A percentile compares a stretch with the other conserved stretches of the same genome.
phyloP scores from a whole-genome alignment of 2,329 filamentous ascomycete genomes.

The Apiospora pterosperma region DNA sequence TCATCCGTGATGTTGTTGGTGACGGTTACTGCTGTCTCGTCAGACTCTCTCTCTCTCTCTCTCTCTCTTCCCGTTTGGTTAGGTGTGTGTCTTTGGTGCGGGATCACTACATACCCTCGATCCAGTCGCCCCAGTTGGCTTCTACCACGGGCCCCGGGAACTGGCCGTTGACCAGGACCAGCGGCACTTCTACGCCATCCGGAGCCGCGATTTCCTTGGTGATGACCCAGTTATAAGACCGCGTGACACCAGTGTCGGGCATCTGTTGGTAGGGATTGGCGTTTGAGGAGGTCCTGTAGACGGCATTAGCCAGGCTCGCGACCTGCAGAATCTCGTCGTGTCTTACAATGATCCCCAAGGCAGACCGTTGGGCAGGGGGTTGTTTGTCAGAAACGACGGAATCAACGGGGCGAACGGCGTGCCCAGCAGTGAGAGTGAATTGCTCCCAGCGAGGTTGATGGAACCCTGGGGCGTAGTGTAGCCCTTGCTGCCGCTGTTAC shows the following conservation, averaged over 20 bases:
- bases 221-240: conserved; percentile 23
- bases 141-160: conserved; percentile 51
- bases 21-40: not conserved
- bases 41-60: not conserved
- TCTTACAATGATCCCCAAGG: conserved; percentile 6
- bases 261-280: conserved; percentile 8
- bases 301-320: not conserved
- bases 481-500: not conserved
- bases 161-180: conserved; percentile 48
- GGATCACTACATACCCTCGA: conserved; percentile 25
- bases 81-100: too few species aligned
- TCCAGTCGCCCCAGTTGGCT: conserved; percentile 37
- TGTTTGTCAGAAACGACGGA: not conserved
- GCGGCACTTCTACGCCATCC: conserved; percentile 40
- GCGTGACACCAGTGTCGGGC: conserved; percentile 11
- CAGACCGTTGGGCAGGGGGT: not conserved
- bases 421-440: not conserved
- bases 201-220: conserved; percentile 37
- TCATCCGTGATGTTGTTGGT: conserved; percentile 48
- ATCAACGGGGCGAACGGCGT: not conserved
- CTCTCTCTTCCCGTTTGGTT: too few species aligned
- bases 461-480: too few species aligned
- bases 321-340: not conserved
- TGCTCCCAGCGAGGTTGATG: not conserved
- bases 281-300: conserved; percentile 2